Conservation (phyloP, 2,329 filamentous ascomycete species). For the Exophiala phaeomuriformis region DNA sequence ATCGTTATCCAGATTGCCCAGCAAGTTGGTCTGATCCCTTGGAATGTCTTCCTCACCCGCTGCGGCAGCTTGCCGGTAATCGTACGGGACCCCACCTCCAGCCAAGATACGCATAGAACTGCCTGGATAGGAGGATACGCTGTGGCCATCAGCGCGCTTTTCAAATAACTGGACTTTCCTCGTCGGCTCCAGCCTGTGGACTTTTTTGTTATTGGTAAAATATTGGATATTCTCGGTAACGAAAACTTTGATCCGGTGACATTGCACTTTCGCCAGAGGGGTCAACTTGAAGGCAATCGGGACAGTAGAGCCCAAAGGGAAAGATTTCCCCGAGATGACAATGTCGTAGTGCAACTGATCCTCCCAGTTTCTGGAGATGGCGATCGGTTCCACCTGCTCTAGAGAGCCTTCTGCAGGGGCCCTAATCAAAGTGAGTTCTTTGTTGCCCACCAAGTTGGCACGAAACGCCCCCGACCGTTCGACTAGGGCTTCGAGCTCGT, state of each 20-base stretch:
- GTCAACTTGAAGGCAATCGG: slow-evolving; percentile 93
- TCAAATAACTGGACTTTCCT: slow-evolving; percentile 82
- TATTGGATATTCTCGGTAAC: slow-evolving; percentile 88
- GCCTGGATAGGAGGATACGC: slow-evolving; percentile 64
- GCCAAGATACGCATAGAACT: slow-evolving; percentile 70
- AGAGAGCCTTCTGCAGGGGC: slow-evolving; percentile 80
- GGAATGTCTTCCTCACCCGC: slow-evolving; percentile 49
- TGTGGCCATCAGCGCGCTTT: slow-evolving; percentile 71
- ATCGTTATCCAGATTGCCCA: slow-evolving; percentile 73
- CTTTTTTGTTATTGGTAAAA: slow-evolving; percentile 76
- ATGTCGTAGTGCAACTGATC: slow-evolving; percentile 95
- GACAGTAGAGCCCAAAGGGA: slow-evolving; percentile 77
- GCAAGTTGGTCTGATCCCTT: slow-evolving; percentile 57
- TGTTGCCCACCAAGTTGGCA: slow-evolving; percentile 72
- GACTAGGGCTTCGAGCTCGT: slow-evolving; percentile 76
- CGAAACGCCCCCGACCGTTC: slow-evolving; percentile 86
- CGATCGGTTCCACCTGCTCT: slow-evolving; percentile 87
- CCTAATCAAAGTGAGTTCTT: slow-evolving; percentile 76
- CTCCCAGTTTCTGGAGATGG: slow-evolving; percentile 88
- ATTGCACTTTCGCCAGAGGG: slow-evolving; percentile 84
- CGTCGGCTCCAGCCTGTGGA: slow-evolving; percentile 75
- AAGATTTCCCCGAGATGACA: slow-evolving; percentile 91
- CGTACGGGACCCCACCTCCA: slow-evolving; percentile 69
- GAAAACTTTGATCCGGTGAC: slow-evolving; percentile 85
- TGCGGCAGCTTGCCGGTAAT: slow-evolving; percentile 51